These are phyloP conservation scores for Elsinoe necatrix DNA, from an alignment of 2,329 filamentous ascomycete species.

Conservation along the genomic window DNA sequence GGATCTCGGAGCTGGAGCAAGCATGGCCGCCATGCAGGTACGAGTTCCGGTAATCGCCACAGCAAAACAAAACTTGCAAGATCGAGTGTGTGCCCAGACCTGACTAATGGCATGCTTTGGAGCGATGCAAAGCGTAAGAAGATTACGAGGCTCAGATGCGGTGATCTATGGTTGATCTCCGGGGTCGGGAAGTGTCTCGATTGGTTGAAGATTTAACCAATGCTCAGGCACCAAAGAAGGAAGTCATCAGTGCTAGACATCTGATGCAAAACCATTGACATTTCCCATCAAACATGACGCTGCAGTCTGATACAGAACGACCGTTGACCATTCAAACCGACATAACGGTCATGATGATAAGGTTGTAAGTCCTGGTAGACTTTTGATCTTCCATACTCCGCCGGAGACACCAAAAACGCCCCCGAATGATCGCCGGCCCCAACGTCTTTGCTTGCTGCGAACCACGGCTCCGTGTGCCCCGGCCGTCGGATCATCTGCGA, in stretches of 20 bases:
- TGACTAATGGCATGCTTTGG: background rate
- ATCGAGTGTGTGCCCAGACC: background rate
- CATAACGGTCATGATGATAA: background rate
- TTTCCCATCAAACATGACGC: background rate
- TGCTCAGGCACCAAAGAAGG: background rate
- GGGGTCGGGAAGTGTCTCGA: background rate
- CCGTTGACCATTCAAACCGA: background rate
- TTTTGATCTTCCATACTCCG: background rate
- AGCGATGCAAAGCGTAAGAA: slow-evolving; percentile 12
- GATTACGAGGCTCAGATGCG: background rate
- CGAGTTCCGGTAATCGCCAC: background rate
- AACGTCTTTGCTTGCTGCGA: slow-evolving; percentile 8
- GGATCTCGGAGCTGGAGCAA: background rate
- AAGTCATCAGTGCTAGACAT: background rate
- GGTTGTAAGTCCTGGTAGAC: background rate
- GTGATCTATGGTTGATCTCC: slow-evolving; percentile 6
- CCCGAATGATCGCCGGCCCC: slow-evolving; percentile 6
- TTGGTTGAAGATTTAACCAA: background rate
- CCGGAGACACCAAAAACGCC: background rate
- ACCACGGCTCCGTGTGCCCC: slow-evolving; percentile 3
- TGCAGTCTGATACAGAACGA: background rate
- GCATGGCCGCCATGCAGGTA: background rate
- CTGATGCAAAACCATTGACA: background rate
- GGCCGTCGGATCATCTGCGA: background rate
- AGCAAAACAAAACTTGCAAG: background rate